Percentiles rank a stretch among this genome's conserved stretches.
phyloP scores from a whole-genome alignment of 2,329 filamentous ascomycete species.

The Aspergillus calidoustus region DNA sequence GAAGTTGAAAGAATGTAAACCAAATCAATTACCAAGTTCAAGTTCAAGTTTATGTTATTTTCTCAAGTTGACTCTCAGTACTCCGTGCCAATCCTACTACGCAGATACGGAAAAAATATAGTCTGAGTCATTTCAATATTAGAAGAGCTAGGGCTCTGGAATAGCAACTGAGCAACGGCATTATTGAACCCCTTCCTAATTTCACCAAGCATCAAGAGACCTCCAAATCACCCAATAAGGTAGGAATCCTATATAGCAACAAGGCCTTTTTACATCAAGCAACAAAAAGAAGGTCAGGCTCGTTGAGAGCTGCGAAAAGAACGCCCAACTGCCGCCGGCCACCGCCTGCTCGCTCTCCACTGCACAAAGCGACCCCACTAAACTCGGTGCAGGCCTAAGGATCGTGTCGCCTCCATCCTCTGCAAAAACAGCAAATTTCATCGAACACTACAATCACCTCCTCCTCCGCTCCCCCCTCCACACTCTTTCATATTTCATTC shows the following conservation, averaged over 20 bases:
- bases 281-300: background rate
- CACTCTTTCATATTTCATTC: constrained; percentile 4
- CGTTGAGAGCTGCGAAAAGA: background rate
- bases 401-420: constrained; percentile 40
- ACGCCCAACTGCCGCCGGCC: constrained; percentile 20
- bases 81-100: background rate
- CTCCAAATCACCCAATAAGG: no score
- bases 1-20: constrained; percentile 20
- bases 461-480: constrained; percentile 21
- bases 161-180: background rate
- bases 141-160: background rate
- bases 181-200: background rate
- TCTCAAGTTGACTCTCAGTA: background rate
- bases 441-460: constrained; percentile 31
- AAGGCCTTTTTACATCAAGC: background rate
- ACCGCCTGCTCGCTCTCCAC: constrained; percentile 43
- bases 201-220: background rate
- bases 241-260: background rate
- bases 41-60: background rate
- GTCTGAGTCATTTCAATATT: background rate
- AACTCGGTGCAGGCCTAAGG: constrained; percentile 25
- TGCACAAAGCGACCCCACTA: constrained; percentile 43
- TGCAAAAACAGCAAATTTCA: constrained; percentile 42
- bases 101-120: background rate
- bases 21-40: background rate